Conservation (phyloP, 2,329 filamentous ascomycete genomes). For the Colletotrichum shisoi region DNA sequence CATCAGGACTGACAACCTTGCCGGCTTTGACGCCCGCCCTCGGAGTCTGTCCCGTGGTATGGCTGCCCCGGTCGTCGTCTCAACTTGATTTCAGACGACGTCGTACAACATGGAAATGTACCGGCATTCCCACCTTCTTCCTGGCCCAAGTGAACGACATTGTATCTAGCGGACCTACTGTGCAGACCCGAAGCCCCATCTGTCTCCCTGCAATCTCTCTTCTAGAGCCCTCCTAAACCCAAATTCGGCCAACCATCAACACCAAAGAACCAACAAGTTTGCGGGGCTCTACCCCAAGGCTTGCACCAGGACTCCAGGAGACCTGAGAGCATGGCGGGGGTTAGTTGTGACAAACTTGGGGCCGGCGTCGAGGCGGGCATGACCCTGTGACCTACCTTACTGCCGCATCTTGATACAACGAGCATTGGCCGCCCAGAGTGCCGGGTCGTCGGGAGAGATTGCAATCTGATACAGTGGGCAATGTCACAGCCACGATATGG, state of each 20-base stretch:
- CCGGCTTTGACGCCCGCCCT: not conserved
- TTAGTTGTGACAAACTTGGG: not conserved
- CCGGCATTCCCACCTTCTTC: not conserved
- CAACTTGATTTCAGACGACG: not conserved
- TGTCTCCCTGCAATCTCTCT: not conserved
- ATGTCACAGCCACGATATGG: not conserved
- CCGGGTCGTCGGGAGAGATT: not conserved
- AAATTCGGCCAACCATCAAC: not conserved
- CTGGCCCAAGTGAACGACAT: not conserved
- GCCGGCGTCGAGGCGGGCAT: not conserved
- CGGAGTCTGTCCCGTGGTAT: not conserved
- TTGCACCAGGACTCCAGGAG: not conserved
- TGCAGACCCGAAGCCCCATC: not conserved
- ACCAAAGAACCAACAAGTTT: not conserved
- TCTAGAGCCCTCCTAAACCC: not conserved
- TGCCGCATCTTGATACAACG: slow-evolving; percentile 5
- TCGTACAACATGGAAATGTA: not conserved
- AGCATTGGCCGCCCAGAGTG: not conserved
- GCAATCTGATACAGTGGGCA: not conserved
- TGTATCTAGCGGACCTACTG: not conserved
- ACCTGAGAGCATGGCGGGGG: too few species aligned
- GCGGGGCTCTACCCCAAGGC: not conserved
- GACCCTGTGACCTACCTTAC: not conserved
- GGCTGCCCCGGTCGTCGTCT: not conserved
- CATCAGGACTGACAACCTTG: not conserved